phyloP scores from a whole-genome alignment of 169 alveolate species.

The Plasmodium inui region DNA sequence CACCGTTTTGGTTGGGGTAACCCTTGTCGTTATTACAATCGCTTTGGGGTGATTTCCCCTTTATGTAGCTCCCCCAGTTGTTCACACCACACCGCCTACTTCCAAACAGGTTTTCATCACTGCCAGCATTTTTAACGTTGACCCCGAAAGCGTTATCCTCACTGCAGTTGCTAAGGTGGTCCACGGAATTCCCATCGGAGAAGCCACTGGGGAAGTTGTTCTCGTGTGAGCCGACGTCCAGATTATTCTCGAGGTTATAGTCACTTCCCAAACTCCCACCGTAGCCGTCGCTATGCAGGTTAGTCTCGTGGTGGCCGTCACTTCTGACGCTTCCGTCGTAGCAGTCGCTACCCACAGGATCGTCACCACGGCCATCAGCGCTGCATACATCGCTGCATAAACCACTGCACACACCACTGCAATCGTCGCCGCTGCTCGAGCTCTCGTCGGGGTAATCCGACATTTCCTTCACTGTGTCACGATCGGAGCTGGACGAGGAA shows the following conservation, averaged over 20 bases:
- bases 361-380: neutral
- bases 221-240: neutral
- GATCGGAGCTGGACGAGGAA: conserved; percentile 37
- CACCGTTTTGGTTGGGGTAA: neutral
- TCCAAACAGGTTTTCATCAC: neutral
- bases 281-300: neutral
- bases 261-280: neutral
- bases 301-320: neutral
- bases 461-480: conserved; percentile 62
- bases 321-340: neutral
- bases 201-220: neutral
- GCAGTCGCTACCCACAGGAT: neutral
- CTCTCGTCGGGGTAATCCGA: conserved; percentile 74
- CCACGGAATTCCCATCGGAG: neutral
- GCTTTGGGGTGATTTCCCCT: neutral
- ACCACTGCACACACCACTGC: neutral
- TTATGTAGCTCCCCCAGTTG: conserved; percentile 9
- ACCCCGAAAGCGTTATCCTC: neutral
- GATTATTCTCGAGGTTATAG: conserved; percentile 5
- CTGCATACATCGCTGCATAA: neutral
- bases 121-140: neutral
- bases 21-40: neutral
- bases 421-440: neutral
- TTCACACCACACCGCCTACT: neutral
- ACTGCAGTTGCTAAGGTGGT: neutral